Conservation (phyloP, 2,329 filamentous ascomycete species). For the Penicillium frequentans region DNA sequence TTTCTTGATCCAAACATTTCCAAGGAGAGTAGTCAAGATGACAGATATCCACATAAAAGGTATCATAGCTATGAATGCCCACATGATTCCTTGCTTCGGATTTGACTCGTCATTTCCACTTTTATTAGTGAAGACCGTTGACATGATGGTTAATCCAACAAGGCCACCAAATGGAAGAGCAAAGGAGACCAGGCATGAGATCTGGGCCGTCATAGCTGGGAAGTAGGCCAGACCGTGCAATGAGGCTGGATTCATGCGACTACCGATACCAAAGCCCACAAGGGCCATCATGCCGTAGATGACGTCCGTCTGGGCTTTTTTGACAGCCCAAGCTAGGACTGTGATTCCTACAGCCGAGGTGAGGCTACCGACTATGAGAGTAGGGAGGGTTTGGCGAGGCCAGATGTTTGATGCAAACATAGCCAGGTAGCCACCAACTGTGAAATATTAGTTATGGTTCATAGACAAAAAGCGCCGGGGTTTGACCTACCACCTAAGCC, state of each 20-base stretch:
- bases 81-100: slow-evolving; percentile 59
- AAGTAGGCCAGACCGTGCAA: slow-evolving; percentile 66
- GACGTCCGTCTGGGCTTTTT: slow-evolving; percentile 47
- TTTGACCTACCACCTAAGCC: slow-evolving; percentile 56
- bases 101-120: slow-evolving; percentile 32
- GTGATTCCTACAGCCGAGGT: slow-evolving; percentile 60
- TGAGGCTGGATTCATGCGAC: slow-evolving; percentile 64
- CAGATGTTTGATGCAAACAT: slow-evolving; percentile 61
- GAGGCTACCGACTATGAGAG: slow-evolving; percentile 58
- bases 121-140: slow-evolving; percentile 67
- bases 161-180: slow-evolving; percentile 65
- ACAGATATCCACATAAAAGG: slow-evolving; percentile 58
- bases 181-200: slow-evolving; percentile 62
- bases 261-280: slow-evolving; percentile 61
- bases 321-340: slow-evolving; percentile 59
- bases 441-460: background rate
- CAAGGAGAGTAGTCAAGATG: slow-evolving; percentile 46
- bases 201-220: slow-evolving; percentile 56
- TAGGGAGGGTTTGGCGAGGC: slow-evolving; percentile 62
- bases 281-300: slow-evolving; percentile 68
- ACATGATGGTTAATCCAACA: slow-evolving; percentile 66
- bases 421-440: slow-evolving; percentile 57
- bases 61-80: slow-evolving; percentile 63
- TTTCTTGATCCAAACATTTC: slow-evolving; percentile 53
- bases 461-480: background rate